Percentiles rank a stretch among this genome's conserved stretches.
Conservation (phyloP, 192 early-diverging fungal species). For the Backusella macrospora region DNA sequence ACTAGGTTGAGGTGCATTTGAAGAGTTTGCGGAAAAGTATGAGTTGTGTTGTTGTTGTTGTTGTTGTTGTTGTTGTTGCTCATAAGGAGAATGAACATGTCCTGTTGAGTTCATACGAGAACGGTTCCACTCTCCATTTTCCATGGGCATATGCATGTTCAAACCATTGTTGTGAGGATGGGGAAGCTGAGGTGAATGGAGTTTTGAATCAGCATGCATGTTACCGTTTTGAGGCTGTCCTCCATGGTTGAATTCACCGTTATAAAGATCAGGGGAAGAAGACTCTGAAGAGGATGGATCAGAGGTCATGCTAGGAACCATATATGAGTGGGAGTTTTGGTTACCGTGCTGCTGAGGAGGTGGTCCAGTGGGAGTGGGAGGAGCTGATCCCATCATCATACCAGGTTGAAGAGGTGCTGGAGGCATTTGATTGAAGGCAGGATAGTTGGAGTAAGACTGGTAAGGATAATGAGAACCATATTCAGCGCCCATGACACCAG, state of each 20-base stretch:
- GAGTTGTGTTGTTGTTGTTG: slow-evolving; percentile 3
- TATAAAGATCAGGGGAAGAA: slow-evolving; percentile 44
- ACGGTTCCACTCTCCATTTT: slow-evolving; percentile 21
- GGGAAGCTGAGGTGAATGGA: slow-evolving; percentile 9
- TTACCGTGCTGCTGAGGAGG: not conserved
- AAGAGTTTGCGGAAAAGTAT: not conserved
- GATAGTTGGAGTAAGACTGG: slow-evolving; percentile 20
- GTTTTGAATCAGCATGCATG: slow-evolving; percentile 22
- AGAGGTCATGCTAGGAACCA: slow-evolving; percentile 42
- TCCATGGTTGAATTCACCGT: slow-evolving; percentile 17
- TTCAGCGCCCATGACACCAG: slow-evolving; percentile 21
- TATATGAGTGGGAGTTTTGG: slow-evolving; percentile 30
- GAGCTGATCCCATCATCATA: slow-evolving; percentile 32
- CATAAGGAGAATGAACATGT: slow-evolving; percentile 16
- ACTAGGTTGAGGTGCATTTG: slow-evolving; percentile 1
- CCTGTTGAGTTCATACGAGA: slow-evolving; percentile 19
- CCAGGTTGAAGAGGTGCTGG: not conserved
- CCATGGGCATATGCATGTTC: slow-evolving; percentile 26
- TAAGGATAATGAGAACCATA: slow-evolving; percentile 29
- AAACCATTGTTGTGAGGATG: slow-evolving; percentile 2
- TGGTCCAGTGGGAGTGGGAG: slow-evolving; percentile 22
- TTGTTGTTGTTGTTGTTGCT: not conserved
- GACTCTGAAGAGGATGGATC: slow-evolving; percentile 41
- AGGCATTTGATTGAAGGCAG: not conserved
- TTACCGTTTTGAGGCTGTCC: not conserved